Conservation (phyloP, 2,329 filamentous ascomycete species). For the Apiospora pterosperma region DNA sequence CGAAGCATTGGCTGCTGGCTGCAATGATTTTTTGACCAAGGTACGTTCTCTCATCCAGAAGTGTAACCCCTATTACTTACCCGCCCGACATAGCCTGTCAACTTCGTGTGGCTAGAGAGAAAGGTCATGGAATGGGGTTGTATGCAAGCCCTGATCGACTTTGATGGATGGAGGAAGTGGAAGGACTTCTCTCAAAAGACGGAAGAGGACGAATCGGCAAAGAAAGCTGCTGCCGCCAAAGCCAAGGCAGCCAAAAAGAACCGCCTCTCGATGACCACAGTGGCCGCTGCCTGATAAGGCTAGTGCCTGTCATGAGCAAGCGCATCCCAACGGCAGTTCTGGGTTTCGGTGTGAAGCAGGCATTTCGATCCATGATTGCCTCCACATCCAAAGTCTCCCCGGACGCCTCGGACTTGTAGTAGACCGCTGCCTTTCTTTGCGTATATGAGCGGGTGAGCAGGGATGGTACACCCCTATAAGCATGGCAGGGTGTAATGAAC, state of each 20-base stretch:
- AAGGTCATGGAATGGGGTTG: constrained; percentile 99
- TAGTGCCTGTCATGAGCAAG: not conserved
- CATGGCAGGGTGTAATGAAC: not conserved
- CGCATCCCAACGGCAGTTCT: not conserved
- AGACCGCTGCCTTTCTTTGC: not conserved
- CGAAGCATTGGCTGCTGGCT: constrained; percentile 89
- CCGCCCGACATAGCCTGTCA: constrained; percentile 68
- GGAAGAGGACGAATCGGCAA: constrained; percentile 39
- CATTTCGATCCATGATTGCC: not conserved
- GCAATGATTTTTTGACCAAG: constrained; percentile 98
- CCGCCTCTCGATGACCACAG: constrained; percentile 35
- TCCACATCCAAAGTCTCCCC: not conserved
- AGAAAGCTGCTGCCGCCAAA: constrained; percentile 34
- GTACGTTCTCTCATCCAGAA: constrained; percentile 42
- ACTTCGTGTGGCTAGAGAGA: constrained; percentile 93
- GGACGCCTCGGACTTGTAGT: not conserved
- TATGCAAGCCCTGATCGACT: constrained; percentile 99
- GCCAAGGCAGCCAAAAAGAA: constrained; percentile 41
- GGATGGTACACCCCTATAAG: not conserved
- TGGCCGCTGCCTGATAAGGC: constrained; percentile 13
- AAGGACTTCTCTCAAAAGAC: constrained; percentile 68
- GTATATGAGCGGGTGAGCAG: not conserved
- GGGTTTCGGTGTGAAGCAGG: not conserved
- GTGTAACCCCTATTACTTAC: not conserved
- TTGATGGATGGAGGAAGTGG: constrained; percentile 97